Evolutionary conservation across 352 stramenopile species (phyloP), one percentile per base, ranked within the genome.

Genomic region (Pythium sp.): DNA sequence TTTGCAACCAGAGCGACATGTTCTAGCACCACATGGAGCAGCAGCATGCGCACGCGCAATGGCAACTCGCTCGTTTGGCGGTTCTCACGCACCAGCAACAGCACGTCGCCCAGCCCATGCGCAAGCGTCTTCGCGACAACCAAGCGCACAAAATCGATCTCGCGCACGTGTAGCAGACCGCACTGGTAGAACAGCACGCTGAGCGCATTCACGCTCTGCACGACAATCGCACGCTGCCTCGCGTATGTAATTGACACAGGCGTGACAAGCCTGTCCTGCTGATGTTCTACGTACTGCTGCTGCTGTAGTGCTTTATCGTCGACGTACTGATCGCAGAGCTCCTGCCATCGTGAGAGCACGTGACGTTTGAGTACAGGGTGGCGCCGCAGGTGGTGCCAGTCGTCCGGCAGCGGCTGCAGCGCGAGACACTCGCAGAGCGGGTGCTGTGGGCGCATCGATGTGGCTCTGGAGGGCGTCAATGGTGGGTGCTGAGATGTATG

Each of bases 331-430:
- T 66, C 64, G 62, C 66, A 62, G 72, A 70, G 20, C 11, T 24
- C 1, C 9, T 58, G 47, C 60, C 79, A 88, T 32, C 75, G 64
- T 9, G 36, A 46, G 57, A 88, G 73, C 43, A 88, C 67, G 22
- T 83, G 68, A 24, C 77, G 78, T 66, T 80, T 84, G 47, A 88
- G 78, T 61, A 88, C 80, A 1, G 80, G 76, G 62, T 74, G 79
- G 3, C 71, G 80, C 11, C 20, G 65, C 62, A 86, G 53, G 51
- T 74, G 51, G 0, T 68, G 72, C 78, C 78, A 65, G 54, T 70
- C 55, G 54, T 60, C 30, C 24, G 58, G 32, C 65, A 66, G 43
- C 18, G 58, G 46, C 58, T 67, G 46, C 49, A 76, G 62, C 55
- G 34, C 58, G 26, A 69, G 38, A 41, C 78, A 84, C 36, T 87